phyloP scores from a whole-genome alignment of 2,329 filamentous ascomycete species.

The Pseudocercospora eumusae region DNA sequence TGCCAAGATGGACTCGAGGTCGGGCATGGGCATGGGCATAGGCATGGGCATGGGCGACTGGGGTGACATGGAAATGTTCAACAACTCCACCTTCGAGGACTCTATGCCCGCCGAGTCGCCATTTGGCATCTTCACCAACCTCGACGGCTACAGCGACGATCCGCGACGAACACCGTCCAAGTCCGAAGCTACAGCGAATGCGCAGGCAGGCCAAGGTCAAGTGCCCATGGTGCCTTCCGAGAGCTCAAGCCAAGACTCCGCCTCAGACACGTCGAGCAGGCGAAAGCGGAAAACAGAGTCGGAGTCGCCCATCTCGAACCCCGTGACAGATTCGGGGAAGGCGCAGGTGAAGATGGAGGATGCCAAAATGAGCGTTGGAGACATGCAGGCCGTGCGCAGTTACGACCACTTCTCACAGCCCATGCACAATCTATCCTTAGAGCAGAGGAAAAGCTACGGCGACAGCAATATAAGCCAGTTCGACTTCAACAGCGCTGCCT shows the following conservation, averaged over 20 bases:
- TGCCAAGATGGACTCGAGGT: conserved; percentile 7
- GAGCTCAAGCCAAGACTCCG: conserved; percentile 46
- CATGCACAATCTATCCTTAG: conserved; percentile 39
- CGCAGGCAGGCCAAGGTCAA: not conserved
- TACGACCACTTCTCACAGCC: conserved; percentile 37
- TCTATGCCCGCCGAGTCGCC: conserved; percentile 31
- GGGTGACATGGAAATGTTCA: conserved; percentile 4
- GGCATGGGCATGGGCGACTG: not conserved
- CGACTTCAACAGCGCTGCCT: conserved; percentile 61
- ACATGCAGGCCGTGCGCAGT: conserved; percentile 30
- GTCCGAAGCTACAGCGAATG: conserved; percentile 21
- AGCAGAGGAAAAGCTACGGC: conserved; percentile 32
- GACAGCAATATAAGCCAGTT: conserved; percentile 55
- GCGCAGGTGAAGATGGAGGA: conserved; percentile 36
- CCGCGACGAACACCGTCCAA: conserved; percentile 37
- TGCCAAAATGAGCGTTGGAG: conserved; percentile 32
- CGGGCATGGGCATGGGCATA: not conserved
- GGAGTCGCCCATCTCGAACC: conserved; percentile 41
- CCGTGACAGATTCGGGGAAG: conserved; percentile 28
- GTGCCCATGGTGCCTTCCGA: conserved; percentile 32
- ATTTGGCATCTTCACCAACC: conserved; percentile 36
- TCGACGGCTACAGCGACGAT: conserved; percentile 34
- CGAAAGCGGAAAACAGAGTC: conserved; percentile 45
- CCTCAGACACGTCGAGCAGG: conserved; percentile 45
- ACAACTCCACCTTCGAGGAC: conserved; percentile 29